Evolutionary conservation across 2,329 filamentous ascomycete species (phyloP).

Genomic region (Exophiala sideris): DNA sequence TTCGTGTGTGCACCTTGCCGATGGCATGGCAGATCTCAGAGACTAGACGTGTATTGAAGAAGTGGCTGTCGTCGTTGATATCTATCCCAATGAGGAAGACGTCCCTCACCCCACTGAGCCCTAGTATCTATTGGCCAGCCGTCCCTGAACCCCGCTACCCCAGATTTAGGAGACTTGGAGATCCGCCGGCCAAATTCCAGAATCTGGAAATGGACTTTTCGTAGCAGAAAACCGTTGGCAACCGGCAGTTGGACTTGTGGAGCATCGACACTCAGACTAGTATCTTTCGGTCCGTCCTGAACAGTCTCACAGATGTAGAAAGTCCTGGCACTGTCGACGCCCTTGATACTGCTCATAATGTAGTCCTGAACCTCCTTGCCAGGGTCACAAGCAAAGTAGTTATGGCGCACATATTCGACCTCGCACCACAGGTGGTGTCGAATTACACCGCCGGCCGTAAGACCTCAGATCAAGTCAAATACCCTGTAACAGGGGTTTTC

Average conservation of each 20-base stretch:
- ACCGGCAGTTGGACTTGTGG: background rate
- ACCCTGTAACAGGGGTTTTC: slow-evolving; percentile 19
- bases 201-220: slow-evolving; percentile 16
- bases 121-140: too few species aligned
- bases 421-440: slow-evolving; percentile 12
- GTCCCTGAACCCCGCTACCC: background rate
- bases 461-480: slow-evolving; percentile 16
- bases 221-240: background rate
- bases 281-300: too few species aligned
- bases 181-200: background rate
- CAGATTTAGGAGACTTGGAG: background rate
- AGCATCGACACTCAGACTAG: too few species aligned
- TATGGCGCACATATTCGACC: slow-evolving; percentile 26
- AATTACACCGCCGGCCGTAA: slow-evolving; percentile 14
- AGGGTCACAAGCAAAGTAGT: background rate
- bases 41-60: too few species aligned
- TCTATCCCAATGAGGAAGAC: too few species aligned
- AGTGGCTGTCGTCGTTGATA: too few species aligned
- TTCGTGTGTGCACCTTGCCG: too few species aligned
- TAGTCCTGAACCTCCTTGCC: background rate
- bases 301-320: too few species aligned
- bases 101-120: background rate
- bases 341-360: too few species aligned
- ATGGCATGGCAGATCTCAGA: too few species aligned
- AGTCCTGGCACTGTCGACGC: too few species aligned